These are phyloP conservation scores for Oryza glaberrima DNA, from an alignment of 176 grass and related monocot genomes.

Conservation along the genomic window DNA sequence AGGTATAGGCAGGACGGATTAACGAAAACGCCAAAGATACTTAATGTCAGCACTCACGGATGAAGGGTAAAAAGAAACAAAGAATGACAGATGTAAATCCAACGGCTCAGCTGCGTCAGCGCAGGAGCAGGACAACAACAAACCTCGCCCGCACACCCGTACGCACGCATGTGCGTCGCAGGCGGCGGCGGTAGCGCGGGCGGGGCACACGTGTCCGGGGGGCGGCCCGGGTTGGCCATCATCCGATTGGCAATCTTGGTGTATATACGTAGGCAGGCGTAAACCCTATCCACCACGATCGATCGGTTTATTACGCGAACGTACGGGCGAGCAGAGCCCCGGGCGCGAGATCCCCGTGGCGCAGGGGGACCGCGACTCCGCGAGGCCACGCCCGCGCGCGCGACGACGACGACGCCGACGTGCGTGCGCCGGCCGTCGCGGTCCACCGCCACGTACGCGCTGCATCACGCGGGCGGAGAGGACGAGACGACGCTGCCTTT, in stretches of 20 bases:
- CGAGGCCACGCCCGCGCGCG: too few species aligned
- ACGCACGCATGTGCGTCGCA: not conserved
- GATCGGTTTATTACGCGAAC: not conserved
- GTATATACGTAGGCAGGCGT: too few species aligned
- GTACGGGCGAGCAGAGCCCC: too few species aligned
- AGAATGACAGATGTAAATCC: not conserved
- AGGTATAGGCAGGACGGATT: not conserved
- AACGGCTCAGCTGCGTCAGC: too few species aligned
- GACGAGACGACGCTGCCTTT: not conserved
- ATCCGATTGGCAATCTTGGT: not conserved
- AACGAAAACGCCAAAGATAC: not conserved
- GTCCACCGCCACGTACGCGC: not conserved
- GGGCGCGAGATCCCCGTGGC: not conserved
- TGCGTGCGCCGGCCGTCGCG: not conserved
- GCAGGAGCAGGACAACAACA: too few species aligned
- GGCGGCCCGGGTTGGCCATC: not conserved
- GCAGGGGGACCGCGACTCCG: not conserved
- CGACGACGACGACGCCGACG: not conserved
- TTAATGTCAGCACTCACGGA: not conserved
- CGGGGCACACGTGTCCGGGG: too few species aligned
- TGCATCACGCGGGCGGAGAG: not conserved
- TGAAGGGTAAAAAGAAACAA: too few species aligned
- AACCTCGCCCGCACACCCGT: too few species aligned
- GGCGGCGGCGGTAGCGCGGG: too few species aligned
- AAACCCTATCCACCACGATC: not conserved